Percentiles rank a stretch among this genome's conserved stretches.
Conservation (phyloP, 768 basidiomycete species). For the Pisolithus microcarpus region DNA sequence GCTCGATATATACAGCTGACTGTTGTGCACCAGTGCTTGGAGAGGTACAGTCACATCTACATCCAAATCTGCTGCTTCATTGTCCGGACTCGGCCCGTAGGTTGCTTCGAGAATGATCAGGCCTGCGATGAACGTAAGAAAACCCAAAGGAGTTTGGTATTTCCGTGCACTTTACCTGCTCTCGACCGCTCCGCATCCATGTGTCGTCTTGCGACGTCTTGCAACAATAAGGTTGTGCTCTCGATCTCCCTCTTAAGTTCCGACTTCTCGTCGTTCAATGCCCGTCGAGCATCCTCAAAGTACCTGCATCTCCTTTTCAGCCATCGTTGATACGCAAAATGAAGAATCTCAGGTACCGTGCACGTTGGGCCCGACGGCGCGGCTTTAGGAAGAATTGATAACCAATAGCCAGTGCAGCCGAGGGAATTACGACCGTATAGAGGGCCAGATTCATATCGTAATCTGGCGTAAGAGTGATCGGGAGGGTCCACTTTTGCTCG, state of each 20-base stretch:
- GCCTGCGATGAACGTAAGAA: slow-evolving; percentile 37
- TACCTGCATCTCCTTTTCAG: slow-evolving; percentile 39
- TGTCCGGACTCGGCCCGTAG: slow-evolving; percentile 55
- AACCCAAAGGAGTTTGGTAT: slow-evolving; percentile 1
- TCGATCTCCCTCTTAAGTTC: slow-evolving; percentile 57
- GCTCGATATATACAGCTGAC: slow-evolving; percentile 72
- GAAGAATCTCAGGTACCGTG: slow-evolving; percentile 35
- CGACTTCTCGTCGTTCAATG: slow-evolving; percentile 56
- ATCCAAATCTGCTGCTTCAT: slow-evolving; percentile 46
- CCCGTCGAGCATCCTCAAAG: slow-evolving; percentile 57
- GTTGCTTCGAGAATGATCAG: slow-evolving; percentile 69
- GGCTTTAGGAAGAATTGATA: slow-evolving; percentile 56
- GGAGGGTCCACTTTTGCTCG: slow-evolving; percentile 51
- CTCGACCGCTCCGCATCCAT: slow-evolving; percentile 55
- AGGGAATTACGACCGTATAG: slow-evolving; percentile 48
- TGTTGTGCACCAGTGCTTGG: slow-evolving; percentile 73
- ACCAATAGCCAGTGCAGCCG: slow-evolving; percentile 42
- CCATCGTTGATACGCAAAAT: slow-evolving; percentile 8
- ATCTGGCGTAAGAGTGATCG: slow-evolving; percentile 49
- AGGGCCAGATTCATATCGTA: slow-evolving; percentile 41
- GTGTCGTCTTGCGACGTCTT: slow-evolving; percentile 60
- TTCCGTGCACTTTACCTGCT: slow-evolving; percentile 44
- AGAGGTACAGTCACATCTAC: slow-evolving; percentile 77
- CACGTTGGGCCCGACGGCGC: slow-evolving; percentile 44
- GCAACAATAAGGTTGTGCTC: slow-evolving; percentile 55